phyloP scores from a whole-genome alignment of 371 early-diverging fungal genomes.

The Mortierella sp. region DNA sequence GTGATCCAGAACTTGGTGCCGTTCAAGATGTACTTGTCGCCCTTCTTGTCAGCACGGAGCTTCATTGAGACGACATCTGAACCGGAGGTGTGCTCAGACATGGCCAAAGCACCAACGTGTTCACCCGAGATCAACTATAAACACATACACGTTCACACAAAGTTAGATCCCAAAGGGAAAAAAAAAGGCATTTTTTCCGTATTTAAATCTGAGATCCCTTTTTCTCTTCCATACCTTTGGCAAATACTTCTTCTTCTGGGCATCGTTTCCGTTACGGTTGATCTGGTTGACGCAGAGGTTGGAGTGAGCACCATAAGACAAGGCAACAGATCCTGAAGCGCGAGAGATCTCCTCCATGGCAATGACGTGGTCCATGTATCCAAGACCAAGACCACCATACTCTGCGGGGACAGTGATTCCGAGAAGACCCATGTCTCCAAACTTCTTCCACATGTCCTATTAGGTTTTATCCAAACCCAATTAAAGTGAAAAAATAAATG shows the following conservation, averaged over 20 bases:
- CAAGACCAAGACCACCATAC: constrained; percentile 93
- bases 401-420: constrained; percentile 90
- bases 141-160: background rate
- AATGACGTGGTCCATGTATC: constrained; percentile 93
- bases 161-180: background rate
- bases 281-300: constrained; percentile 98
- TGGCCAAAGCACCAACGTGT: constrained; percentile 95
- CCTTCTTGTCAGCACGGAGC: constrained; percentile 87
- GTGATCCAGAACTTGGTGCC: constrained; percentile 98
- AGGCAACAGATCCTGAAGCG: constrained; percentile 92
- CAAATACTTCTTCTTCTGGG: constrained; percentile 93
- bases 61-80: constrained; percentile 97
- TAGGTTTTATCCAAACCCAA: too few relatives aligned
- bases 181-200: background rate
- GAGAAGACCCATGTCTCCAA: constrained; percentile 96
- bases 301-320: constrained; percentile 97
- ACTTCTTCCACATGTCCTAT: constrained; percentile 95
- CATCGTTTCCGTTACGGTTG: constrained; percentile 89
- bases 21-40: constrained; percentile 83
- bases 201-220: too few relatives aligned
- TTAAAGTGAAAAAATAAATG: too few relatives aligned
- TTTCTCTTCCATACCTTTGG: constrained; percentile 70
- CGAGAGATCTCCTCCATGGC: constrained; percentile 96
- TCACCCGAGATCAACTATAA: constrained; percentile 87
- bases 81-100: constrained; percentile 95